Evolutionary conservation across 805 yeast species (phyloP).

Genomic region (Candida methanosorbosa): DNA sequence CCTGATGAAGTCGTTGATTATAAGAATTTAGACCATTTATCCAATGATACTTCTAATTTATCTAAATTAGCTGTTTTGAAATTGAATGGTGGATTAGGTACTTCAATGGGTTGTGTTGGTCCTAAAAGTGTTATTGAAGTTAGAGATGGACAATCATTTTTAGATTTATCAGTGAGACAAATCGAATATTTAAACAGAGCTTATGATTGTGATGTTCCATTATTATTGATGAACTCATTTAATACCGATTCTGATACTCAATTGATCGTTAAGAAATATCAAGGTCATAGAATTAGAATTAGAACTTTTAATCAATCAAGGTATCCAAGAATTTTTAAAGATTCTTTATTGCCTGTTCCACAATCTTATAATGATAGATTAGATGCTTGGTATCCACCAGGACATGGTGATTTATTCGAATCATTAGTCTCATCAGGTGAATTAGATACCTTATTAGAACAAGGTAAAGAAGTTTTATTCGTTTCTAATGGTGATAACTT

Average conservation of each 20-base stretch:
- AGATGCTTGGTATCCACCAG: slow-evolving; percentile 99
- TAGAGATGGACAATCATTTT: slow-evolving; percentile 95
- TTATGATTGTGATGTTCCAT: slow-evolving; percentile 89
- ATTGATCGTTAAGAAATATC: slow-evolving; percentile 90
- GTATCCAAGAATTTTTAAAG: slow-evolving; percentile 92
- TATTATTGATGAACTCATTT: slow-evolving; percentile 96
- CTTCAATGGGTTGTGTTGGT: slow-evolving; percentile 99
- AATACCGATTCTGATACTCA: slow-evolving; percentile 96
- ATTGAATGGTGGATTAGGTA: slow-evolving; percentile 96
- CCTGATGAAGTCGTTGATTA: slow-evolving; percentile 86
- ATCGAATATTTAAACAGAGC: slow-evolving; percentile 89
- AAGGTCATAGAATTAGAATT: slow-evolving; percentile 91
- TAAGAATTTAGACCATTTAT: slow-evolving; percentile 32
- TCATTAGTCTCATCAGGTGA: slow-evolving; percentile 84
- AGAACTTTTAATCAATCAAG: slow-evolving; percentile 97
- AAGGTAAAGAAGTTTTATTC: slow-evolving; percentile 90
- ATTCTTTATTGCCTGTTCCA: slow-evolving; percentile 94
- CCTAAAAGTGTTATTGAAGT: slow-evolving; percentile 98
- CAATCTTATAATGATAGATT: slow-evolving; percentile 59
- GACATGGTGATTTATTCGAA: slow-evolving; percentile 97
- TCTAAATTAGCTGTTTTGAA: slow-evolving; percentile 89
- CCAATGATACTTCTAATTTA: slow-evolving; percentile 40
- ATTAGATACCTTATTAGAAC: slow-evolving; percentile 77
- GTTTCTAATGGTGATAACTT: slow-evolving; percentile 98
- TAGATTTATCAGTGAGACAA: slow-evolving; percentile 94